Evolutionary conservation across 78 protist genomes (phyloP), one percentile per base, ranked within the genome.

Genomic region (Dictyostelium capitatum): DNA sequence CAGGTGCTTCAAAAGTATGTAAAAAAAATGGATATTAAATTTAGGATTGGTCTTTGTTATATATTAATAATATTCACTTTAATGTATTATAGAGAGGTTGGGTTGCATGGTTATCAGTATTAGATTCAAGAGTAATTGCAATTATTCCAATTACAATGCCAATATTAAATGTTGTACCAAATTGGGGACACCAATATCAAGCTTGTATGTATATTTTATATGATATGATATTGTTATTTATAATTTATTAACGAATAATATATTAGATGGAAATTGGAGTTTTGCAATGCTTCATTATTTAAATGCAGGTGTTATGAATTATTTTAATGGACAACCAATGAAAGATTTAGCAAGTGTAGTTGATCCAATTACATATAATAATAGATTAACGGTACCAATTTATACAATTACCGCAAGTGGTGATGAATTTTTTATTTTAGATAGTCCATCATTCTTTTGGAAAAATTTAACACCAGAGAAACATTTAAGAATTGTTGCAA

Each of bases 111-210:
- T 48, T 64, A 11, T 57, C 94, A 4, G 94, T 65, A 0, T 54
- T 69, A 6, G 95, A 91, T 8, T 41, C 70, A 53, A 85, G 96
- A 48, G 90, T 94, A 51, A 50, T 30, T 1, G 96, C 82, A 6
- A 59, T 72, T 4, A 54, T 87, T 19, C 96, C 96, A 28, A 80
- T 94, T 17, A 93, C 87, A 47, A 25, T 77, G 43, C 89, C 79
- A 72, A 46, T 94, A 28, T 51, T 50, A 12, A 65, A 75, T 14
- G n/a, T 89, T n/a, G 84, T 51, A 0, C 20, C 12, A 3, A 56
- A 80, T 30, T 56, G 43, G 3, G 51, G 79, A 1, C 62, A 43
- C 17, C 94, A 89, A 37, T 41, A 25, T 47, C 43, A 79, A 37
- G 56, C 69, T 3, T 89, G 43, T 37, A 37, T 37, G 43, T 37